A percentile compares a stretch with the other conserved stretches of the same genome.
Evolutionary conservation across 495 filamentous ascomycete genomes (phyloP).

Genomic region (Hypoxylon trugodes): DNA sequence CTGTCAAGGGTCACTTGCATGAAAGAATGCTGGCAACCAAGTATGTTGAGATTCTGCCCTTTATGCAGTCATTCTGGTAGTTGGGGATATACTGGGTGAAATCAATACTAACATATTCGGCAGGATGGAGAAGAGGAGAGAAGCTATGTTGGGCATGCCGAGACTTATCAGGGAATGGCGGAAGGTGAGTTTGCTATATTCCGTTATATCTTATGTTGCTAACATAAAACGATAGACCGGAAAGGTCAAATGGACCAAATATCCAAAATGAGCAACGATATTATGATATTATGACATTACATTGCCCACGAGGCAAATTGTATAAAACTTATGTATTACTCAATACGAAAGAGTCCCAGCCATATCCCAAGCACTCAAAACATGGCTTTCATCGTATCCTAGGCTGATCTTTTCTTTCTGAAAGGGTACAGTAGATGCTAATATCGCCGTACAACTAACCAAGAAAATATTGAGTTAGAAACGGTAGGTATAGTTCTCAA

Average conservation of each 20-base stretch:
- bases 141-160: slow-evolving; percentile 95
- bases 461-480: neutral
- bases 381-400: neutral
- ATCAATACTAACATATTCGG: slow-evolving; percentile 30
- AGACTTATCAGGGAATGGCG: slow-evolving; percentile 91
- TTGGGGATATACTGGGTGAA: neutral
- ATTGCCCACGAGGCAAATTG: slow-evolving; percentile 34
- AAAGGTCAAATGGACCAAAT: slow-evolving; percentile 90
- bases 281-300: slow-evolving; percentile 27
- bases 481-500: slow-evolving; percentile 3
- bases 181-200: slow-evolving; percentile 67
- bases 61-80: neutral
- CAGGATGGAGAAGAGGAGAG: slow-evolving; percentile 84
- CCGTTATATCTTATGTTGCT: slow-evolving; percentile 9
- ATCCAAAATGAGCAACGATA: slow-evolving; percentile 68
- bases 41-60: slow-evolving; percentile 52
- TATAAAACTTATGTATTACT: slow-evolving; percentile 42
- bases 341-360: slow-evolving; percentile 8
- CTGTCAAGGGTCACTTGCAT: slow-evolving; percentile 92
- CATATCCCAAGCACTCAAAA: slow-evolving; percentile 20
- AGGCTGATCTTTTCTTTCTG: neutral
- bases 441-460: neutral
- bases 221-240: slow-evolving; percentile 68
- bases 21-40: slow-evolving; percentile 84
- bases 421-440: neutral